Evolutionary conservation across 208 protist genomes (phyloP).

Genomic region (Crithidia thermophila): DNA sequence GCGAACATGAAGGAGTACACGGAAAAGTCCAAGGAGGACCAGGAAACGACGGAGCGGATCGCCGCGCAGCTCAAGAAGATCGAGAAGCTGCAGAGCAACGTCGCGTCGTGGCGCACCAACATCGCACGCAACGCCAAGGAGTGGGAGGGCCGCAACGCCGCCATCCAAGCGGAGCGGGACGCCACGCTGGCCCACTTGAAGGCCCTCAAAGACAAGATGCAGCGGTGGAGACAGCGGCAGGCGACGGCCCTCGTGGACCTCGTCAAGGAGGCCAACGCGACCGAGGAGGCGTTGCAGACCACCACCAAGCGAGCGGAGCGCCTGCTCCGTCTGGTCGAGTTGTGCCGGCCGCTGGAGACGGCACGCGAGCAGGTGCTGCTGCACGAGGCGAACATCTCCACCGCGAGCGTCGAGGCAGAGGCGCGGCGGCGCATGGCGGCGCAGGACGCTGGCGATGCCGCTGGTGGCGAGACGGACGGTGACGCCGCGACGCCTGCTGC

Average conservation of each 20-base stretch:
- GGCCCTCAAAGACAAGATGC: slow-evolving; percentile 94
- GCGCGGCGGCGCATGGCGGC: slow-evolving; percentile 55
- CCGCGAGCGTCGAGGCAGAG: slow-evolving; percentile 77
- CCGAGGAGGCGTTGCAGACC: slow-evolving; percentile 73
- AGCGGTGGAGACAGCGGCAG: slow-evolving; percentile 90
- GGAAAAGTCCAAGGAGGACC: slow-evolving; percentile 95
- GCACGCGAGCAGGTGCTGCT: slow-evolving; percentile 94
- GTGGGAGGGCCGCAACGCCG: slow-evolving; percentile 93
- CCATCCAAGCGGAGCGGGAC: slow-evolving; percentile 93
- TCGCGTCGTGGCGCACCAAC: slow-evolving; percentile 92
- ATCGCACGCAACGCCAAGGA: slow-evolving; percentile 87
- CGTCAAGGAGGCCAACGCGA: slow-evolving; percentile 85
- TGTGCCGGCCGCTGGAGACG: slow-evolving; percentile 95
- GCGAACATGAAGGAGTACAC: slow-evolving; percentile 96
- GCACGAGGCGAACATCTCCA: slow-evolving; percentile 81
- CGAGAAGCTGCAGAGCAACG: slow-evolving; percentile 93
- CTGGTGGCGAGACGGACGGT: slow-evolving; percentile 23
- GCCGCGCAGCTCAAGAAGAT: slow-evolving; percentile 93
- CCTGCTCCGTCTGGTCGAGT: slow-evolving; percentile 93
- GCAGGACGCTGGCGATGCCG: slow-evolving; percentile 33
- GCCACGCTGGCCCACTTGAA: slow-evolving; percentile 92
- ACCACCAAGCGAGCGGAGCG: slow-evolving; percentile 80
- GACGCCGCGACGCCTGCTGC: slow-evolving; percentile 16
- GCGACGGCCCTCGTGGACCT: slow-evolving; percentile 85
- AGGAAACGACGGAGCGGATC: slow-evolving; percentile 91